phyloP scores from a whole-genome alignment of 177 flowering plant genomes.

The Vitis hybrid region DNA sequence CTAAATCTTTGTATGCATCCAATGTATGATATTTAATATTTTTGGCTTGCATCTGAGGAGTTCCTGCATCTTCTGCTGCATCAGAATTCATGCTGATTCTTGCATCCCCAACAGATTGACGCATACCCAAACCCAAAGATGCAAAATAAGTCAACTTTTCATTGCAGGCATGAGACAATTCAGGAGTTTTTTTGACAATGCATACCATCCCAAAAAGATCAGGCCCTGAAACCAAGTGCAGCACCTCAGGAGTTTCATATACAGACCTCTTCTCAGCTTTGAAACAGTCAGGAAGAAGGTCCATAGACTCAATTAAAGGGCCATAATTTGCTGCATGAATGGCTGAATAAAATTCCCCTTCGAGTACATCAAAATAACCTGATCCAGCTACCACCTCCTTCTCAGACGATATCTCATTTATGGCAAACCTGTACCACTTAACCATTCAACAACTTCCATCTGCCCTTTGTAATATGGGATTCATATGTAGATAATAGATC shows the following conservation, averaged over 20 bases:
- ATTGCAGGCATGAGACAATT: slow-evolving; percentile 38
- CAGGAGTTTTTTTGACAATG: slow-evolving; percentile 40
- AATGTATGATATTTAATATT: slow-evolving; percentile 19
- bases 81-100: slow-evolving; percentile 16
- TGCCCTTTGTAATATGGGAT: slow-evolving; percentile 36
- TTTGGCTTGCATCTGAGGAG: slow-evolving; percentile 16
- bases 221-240: slow-evolving; percentile 92
- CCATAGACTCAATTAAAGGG: slow-evolving; percentile 72
- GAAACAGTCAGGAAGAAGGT: slow-evolving; percentile 85
- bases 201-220: slow-evolving; percentile 84
- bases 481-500: slow-evolving; percentile 50
- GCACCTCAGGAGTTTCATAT: slow-evolving; percentile 68
- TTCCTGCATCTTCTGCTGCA: slow-evolving; percentile 20
- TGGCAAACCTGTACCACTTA: slow-evolving; percentile 78
- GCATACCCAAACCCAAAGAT: slow-evolving; percentile 20
- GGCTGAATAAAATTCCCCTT: slow-evolving; percentile 80
- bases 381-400: slow-evolving; percentile 60
- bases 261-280: slow-evolving; percentile 94
- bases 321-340: slow-evolving; percentile 81
- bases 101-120: slow-evolving; percentile 22
- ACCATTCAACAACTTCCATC: slow-evolving; percentile 93
- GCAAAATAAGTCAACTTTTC: slow-evolving; percentile 34
- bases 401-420: slow-evolving; percentile 69
- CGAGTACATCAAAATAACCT: slow-evolving; percentile 73
- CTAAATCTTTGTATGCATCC: slow-evolving; percentile 76